Percentiles rank a stretch among this genome's conserved stretches.
Evolutionary conservation across 2,329 filamentous ascomycete species (phyloP).

Genomic region (Stagonosporopsis cucurbitacearum): DNA sequence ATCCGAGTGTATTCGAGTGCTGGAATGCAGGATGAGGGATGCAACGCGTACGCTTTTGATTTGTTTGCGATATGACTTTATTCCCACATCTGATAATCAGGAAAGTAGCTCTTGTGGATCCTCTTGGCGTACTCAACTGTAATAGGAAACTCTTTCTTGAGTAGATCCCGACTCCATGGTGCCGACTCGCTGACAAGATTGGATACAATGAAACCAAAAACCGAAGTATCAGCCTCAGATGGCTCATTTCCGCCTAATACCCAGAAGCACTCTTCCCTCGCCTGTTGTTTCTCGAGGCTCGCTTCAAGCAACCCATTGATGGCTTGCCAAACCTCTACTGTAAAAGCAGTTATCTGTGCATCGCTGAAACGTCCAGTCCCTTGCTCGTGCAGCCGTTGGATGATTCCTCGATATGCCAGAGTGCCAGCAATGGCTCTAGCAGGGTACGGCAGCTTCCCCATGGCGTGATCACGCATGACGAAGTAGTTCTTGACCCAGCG

Average conservation of each 20-base stretch:
- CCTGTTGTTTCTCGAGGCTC: conserved; percentile 41
- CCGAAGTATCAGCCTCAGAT: conserved; percentile 62
- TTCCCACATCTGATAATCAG: conserved; percentile 59
- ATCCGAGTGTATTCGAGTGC: background rate
- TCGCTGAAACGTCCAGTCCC: conserved; percentile 60
- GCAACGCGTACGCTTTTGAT: background rate
- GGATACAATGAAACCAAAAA: conserved; percentile 66
- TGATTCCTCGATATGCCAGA: conserved; percentile 55
- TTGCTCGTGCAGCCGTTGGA: conserved; percentile 61
- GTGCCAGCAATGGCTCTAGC: conserved; percentile 59
- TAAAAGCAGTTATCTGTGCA: conserved; percentile 57
- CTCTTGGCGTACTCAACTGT: conserved; percentile 63
- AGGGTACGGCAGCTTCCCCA: conserved; percentile 60
- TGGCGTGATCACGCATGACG: conserved; percentile 60
- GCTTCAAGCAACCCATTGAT: conserved; percentile 55
- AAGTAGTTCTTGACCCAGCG: conserved; percentile 67
- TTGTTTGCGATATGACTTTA: background rate
- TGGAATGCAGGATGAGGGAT: background rate
- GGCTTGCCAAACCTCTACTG: conserved; percentile 61
- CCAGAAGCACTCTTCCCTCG: conserved; percentile 60
- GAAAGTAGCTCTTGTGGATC: conserved; percentile 64
- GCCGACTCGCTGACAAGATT: conserved; percentile 59
- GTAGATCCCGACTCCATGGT: conserved; percentile 55
- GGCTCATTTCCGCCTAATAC: conserved; percentile 60
- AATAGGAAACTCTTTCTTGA: conserved; percentile 56